A percentile compares a stretch with the other conserved stretches of the same genome.
Evolutionary conservation across 352 stramenopile genomes (phyloP).

Genomic region (Phytophthora pseudosyringae): DNA sequence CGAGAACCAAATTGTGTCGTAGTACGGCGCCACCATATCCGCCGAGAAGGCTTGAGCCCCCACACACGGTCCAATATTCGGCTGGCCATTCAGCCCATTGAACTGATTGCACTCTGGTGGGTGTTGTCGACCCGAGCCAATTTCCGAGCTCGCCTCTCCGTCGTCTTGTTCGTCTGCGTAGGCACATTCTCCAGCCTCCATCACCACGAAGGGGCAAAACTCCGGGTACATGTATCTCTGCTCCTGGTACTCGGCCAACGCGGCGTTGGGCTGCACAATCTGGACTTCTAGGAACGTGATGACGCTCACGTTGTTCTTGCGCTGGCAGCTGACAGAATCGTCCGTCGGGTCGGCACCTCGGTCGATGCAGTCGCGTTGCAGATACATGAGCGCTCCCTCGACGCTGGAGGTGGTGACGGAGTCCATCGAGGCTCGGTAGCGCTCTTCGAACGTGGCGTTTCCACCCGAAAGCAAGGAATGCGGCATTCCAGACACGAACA

Average conservation of each 20-base stretch:
- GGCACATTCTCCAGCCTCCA: constrained; percentile 61
- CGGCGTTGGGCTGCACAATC: constrained; percentile 60
- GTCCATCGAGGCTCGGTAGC: constrained; percentile 60
- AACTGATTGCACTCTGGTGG: constrained; percentile 71
- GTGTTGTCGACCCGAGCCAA: constrained; percentile 16
- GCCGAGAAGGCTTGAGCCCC: constrained; percentile 58
- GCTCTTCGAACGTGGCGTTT: constrained; percentile 47
- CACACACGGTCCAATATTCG: constrained; percentile 63
- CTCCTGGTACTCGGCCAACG: constrained; percentile 68
- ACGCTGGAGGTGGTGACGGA: constrained; percentile 76
- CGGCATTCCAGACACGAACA: constrained; percentile 54
- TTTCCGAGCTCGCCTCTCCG: constrained; percentile 28
- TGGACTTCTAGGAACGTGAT: constrained; percentile 73
- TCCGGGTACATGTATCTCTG: constrained; percentile 69
- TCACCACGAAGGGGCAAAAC: constrained; percentile 75
- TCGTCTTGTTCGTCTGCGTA: constrained; percentile 36
- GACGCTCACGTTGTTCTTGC: constrained; percentile 64
- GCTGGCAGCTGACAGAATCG: constrained; percentile 36
- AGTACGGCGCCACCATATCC: constrained; percentile 66
- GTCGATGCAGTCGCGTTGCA: constrained; percentile 77
- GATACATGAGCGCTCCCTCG: constrained; percentile 72
- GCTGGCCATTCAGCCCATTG: constrained; percentile 61
- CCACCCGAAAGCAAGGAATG: constrained; percentile 6
- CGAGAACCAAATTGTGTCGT: constrained; percentile 78
- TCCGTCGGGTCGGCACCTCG: constrained; percentile 38